Evolutionary conservation across 2,329 filamentous ascomycete species (phyloP), one percentile per base, ranked within the genome.

Genomic region (Fusarium miscanthi): DNA sequence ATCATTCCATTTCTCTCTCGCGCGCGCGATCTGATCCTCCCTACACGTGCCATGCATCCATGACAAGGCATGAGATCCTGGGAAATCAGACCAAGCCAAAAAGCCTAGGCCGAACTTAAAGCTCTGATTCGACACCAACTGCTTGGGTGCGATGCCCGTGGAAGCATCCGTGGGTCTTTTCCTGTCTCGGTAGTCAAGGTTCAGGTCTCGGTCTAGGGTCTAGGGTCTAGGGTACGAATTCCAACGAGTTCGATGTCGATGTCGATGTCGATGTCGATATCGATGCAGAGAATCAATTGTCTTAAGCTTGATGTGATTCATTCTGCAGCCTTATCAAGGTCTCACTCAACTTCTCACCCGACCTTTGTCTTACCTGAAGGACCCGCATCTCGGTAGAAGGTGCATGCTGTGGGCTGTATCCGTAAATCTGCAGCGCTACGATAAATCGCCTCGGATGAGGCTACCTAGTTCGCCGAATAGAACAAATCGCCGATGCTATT

Each of bases 91-190:
- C 49, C 33, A 53, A 31, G 58, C 45, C 54, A 42, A 19, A 45
- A 48, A 33, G 25, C 19, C 53, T 27, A 42, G 33, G 38, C 19
- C 38, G 46, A 54, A 42, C 46, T 57, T 52, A 43, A 61, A 72
- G 57, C 59, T 63, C 54, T 74, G 62, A 70, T 66, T 59, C 54
- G 68, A 56, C 69, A 72, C 69, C 70, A 66, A 54, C 57, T 56
- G 52, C 58, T 66, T 57, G 70, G 70, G 70, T 62, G 42, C 70
- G 70, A 62, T 62, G 42, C 70, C 49, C 69, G 66, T 70, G 70
- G 70, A 73, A 72, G 58, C 63, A 49, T 74, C 62, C 70, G 70
- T 52, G 21, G 30, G 66, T 43, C 67, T 60, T 74, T 66, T 59
- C 53, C 51, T 43, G 37, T 56, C 58, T 69, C 35, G 45, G 54